Base-by-base conservation (phyloP, 208 protist species). In the Strigomonas culicis region DNA sequence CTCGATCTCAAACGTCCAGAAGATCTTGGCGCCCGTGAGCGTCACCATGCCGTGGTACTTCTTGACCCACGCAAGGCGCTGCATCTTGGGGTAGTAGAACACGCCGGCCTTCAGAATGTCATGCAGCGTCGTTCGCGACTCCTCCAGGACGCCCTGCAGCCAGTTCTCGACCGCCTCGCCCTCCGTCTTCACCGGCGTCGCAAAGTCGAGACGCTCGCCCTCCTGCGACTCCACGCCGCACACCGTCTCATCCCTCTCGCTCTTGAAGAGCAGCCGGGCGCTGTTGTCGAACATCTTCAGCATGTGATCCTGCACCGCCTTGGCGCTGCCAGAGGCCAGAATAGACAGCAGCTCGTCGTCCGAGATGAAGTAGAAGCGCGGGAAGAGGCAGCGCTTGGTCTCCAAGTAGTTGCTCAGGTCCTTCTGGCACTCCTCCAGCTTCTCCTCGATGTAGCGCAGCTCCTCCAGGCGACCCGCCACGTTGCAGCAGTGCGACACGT, bases 291-390 rank as follows among this genome's bases (percentile, higher is more conserved):
- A 99, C 81, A 99, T 95, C 70, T 99, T 99, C 39, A 98, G 83
- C 92, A 99, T 98, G 80, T 99, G 98, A 74, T 99, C 91, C 82
- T 99, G 98, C 49, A 99, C 96, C 7, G 90, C 66, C 50, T 79
- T 90, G 47, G 97, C 93, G 61, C 97, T 94, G 73, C 89, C 94
- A 13, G 90, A 92, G 63, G 98, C 98, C 7, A 99, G 84, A 71
- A 99, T 99, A 10, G 90, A 98, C 15, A 99, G 90, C 22, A 99
- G 81, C 75, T 99, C 98, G 74, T 99, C 98, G 75, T 99, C 98
- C 8, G 97, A 99, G 63, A 99, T 99, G 79, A 99, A 99, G 84
- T 98, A 99, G 79, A 99, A 99, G 47, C 98, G 78, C n/a, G 98
- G 97, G 76, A 99, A 99, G 17, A 97, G 82, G 46, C 88, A 88